A percentile compares a stretch with the other conserved stretches of the same genome.
phyloP scores from a whole-genome alignment of 78 protist genomes.

The slime mould (Dictyostelium discoideum) region DNA sequence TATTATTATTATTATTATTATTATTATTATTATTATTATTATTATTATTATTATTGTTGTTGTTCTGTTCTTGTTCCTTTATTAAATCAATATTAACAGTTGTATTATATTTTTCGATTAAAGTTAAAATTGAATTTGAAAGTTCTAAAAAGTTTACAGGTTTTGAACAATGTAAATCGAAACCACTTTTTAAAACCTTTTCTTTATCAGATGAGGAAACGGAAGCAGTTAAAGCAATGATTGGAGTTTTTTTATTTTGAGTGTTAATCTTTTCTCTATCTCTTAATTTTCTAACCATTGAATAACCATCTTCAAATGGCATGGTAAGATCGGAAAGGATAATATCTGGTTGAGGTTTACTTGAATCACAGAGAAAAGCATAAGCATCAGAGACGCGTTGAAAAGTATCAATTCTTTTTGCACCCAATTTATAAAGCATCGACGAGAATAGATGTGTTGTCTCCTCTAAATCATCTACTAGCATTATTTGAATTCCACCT shows the following conservation, averaged over 20 bases:
- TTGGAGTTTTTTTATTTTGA: slow-evolving; percentile 10
- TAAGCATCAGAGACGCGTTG: neutral
- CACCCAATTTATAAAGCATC: slow-evolving; percentile 53
- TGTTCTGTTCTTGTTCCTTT: neutral
- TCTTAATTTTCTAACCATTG: slow-evolving; percentile 9
- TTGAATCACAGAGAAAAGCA: neutral
- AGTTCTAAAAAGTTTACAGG: slow-evolving; percentile 51
- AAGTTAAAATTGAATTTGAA: slow-evolving; percentile 21
- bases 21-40: neutral
- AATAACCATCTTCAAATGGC: slow-evolving; percentile 65
- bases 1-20: neutral
- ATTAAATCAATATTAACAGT: neutral
- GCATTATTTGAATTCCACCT: neutral
- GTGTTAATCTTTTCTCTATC: neutral
- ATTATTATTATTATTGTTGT: neutral
- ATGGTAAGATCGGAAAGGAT: slow-evolving; percentile 49
- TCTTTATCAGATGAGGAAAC: slow-evolving; percentile 11
- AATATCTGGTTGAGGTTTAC: neutral
- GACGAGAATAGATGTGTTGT: slow-evolving; percentile 21
- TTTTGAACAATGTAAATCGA: slow-evolving; percentile 27
- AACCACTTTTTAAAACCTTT: slow-evolving; percentile 10
- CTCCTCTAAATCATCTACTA: slow-evolving; percentile 61
- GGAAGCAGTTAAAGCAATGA: slow-evolving; percentile 53
- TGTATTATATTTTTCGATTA: slow-evolving; percentile 24
- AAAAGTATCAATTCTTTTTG: neutral